A percentile compares a stretch with the other conserved stretches of the same genome.
Conservation (phyloP, 768 basidiomycete species). For the Boletus vinaceobasis region DNA sequence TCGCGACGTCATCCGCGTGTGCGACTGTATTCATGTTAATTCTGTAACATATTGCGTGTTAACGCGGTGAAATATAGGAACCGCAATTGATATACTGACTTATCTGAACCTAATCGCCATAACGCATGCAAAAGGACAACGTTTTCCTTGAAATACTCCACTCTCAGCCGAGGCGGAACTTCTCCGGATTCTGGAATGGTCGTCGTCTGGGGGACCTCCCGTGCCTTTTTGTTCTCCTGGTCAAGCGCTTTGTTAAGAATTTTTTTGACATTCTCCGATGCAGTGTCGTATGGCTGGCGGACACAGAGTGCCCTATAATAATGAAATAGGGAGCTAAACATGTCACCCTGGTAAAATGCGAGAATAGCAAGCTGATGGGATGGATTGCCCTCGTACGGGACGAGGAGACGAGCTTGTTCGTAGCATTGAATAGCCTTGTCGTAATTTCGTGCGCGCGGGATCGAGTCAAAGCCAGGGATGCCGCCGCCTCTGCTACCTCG, state of each 20-base stretch:
- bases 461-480: conserved; percentile 38
- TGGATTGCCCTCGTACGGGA: conserved; percentile 89
- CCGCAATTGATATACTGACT: conserved; percentile 40
- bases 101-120: conserved; percentile 55
- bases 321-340: conserved; percentile 75
- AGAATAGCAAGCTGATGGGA: conserved; percentile 96
- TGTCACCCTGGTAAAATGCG: conserved; percentile 77
- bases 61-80: not conserved
- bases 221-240: conserved; percentile 46
- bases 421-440: conserved; percentile 78
- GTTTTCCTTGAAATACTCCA: conserved; percentile 68
- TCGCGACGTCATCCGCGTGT: conserved; percentile 46
- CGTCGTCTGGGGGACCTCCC: conserved; percentile 36
- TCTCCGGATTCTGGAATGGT: conserved; percentile 29
- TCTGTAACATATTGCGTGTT: conserved; percentile 9
- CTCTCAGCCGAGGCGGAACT: conserved; percentile 48
- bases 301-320: conserved; percentile 93
- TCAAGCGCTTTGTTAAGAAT: conserved; percentile 66
- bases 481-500: conserved; percentile 47
- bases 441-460: conserved; percentile 64
- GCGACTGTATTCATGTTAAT: conserved; percentile 45
- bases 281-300: conserved; percentile 80
- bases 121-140: conserved; percentile 75
- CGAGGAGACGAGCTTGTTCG: conserved; percentile 75
- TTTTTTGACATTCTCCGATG: conserved; percentile 77